Conservation (phyloP, 495 filamentous ascomycete genomes). For the Emericellopsis terricola region DNA sequence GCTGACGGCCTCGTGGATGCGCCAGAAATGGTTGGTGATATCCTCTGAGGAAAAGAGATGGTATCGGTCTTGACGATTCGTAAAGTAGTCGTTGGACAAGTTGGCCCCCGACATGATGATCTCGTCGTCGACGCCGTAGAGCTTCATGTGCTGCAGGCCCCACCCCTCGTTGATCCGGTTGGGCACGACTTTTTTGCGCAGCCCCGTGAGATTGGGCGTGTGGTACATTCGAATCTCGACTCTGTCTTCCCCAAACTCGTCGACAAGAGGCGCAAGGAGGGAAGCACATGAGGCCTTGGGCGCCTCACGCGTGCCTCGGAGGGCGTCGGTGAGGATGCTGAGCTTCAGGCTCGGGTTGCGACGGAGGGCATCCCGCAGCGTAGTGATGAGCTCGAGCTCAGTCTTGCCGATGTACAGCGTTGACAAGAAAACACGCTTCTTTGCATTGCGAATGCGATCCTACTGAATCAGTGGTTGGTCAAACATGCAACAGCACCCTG, state of each 20-base stretch:
- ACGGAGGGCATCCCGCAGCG: slow-evolving; percentile 54
- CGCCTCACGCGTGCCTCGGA: slow-evolving; percentile 81
- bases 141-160: slow-evolving; percentile 98
- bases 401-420: slow-evolving; percentile 93
- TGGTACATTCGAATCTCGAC: slow-evolving; percentile 96
- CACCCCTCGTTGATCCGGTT: slow-evolving; percentile 92
- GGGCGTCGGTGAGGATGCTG: slow-evolving; percentile 81
- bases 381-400: slow-evolving; percentile 78
- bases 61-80: slow-evolving; percentile 85
- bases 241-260: slow-evolving; percentile 67
- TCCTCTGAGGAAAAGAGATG: slow-evolving; percentile 69
- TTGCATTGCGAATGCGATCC: slow-evolving; percentile 65
- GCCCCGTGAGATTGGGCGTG: slow-evolving; percentile 83
- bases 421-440: slow-evolving; percentile 69
- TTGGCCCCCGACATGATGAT: slow-evolving; percentile 93
- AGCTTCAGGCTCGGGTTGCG: slow-evolving; percentile 61
- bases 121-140: slow-evolving; percentile 92
- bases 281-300: slow-evolving; percentile 82
- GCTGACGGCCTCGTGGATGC: slow-evolving; percentile 58
- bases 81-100: slow-evolving; percentile 88
- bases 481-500: slow-evolving; percentile 5
- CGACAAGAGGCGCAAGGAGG: slow-evolving; percentile 61
- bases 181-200: slow-evolving; percentile 68
- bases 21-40: slow-evolving; percentile 66
- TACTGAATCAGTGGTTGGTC: slow-evolving; percentile 14